Base-by-base conservation (phyloP, 495 filamentous ascomycete genomes). In the Penicillium soppii region DNA sequence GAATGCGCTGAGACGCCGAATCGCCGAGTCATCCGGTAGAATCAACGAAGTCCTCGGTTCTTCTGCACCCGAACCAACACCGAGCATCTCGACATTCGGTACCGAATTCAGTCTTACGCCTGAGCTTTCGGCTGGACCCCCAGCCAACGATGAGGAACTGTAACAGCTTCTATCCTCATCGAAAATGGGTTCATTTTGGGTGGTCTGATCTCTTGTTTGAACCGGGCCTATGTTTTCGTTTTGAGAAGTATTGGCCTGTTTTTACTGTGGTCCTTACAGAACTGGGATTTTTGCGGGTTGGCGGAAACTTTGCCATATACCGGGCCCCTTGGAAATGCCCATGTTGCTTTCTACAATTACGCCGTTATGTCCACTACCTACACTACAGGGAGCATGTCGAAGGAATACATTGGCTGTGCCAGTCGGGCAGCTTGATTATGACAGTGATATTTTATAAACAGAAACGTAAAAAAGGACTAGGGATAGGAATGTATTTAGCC, bases 1-100 rank as follows among this genome's bases (percentile, higher is more conserved):
- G 21, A 75, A 79, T 36, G 66, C 71, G n/a, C 62, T 78, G 33
- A 68, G 72, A 32, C 70, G 76, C 53, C 65, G 79, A 20, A 72
- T 82, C 17, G 71, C 75, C 5, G 73, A 74, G 20, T 56, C 75
- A 1, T 65, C 72, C 2, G 67, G 68, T 10, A 61, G 66, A 9
- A 68, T 70, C 30, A 71, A 64, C 21, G 71, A 71, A 47, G 61
- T 69, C 12, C 51, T 72, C 5, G 67, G 65, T 7, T 21, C 49
- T 26, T 51, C 45, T 13, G 35, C 52, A n/a, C 3, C 50, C 37
- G 4, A 15, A 44, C 3, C 56, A 53, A 19, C 15, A 33, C 22
- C 13, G 5, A 30, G 54, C 7, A 47, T 3, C 10, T 16, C 41
- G 5, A 40, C 45, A 16, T 58, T 67, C 43, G 58, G 57, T 3